phyloP scores from a whole-genome alignment of 2,329 filamentous ascomycete genomes.

The Chalara sp. region DNA sequence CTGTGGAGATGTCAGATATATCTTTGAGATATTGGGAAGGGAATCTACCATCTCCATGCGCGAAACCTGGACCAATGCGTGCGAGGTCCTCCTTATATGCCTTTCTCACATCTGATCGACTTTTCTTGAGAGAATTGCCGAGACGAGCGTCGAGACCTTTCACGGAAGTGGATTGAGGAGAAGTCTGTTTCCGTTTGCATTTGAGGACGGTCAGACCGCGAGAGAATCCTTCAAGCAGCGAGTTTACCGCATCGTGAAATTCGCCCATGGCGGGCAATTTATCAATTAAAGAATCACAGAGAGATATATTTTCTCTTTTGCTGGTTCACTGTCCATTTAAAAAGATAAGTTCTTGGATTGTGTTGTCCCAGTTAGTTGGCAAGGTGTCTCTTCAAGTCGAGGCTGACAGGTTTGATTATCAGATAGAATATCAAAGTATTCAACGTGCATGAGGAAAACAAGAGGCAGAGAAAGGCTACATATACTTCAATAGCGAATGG shows the following conservation, averaged over 20 bases:
- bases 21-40: background rate
- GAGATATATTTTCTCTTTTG: too few relatives aligned
- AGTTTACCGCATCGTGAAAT: slow-evolving; percentile 37
- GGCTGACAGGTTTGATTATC: too few relatives aligned
- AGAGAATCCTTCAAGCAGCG: slow-evolving; percentile 41
- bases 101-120: slow-evolving; percentile 29
- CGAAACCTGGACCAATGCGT: slow-evolving; percentile 35
- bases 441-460: too few relatives aligned
- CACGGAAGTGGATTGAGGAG: slow-evolving; percentile 21
- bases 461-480: too few relatives aligned
- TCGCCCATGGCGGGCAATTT: slow-evolving; percentile 25
- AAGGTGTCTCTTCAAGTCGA: too few relatives aligned
- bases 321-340: too few relatives aligned
- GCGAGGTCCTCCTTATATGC: slow-evolving; percentile 37
- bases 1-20: slow-evolving; percentile 12
- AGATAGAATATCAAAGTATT: too few relatives aligned
- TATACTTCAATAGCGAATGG: too few relatives aligned
- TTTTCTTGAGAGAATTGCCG: slow-evolving; percentile 24
- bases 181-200: slow-evolving; percentile 25
- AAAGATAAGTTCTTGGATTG: too few relatives aligned
- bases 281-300: too few relatives aligned
- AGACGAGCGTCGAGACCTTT: slow-evolving; percentile 32
- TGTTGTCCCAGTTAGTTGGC: too few relatives aligned
- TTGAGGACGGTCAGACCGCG: slow-evolving; percentile 26
- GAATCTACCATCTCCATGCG: slow-evolving; percentile 41